Evolutionary conservation across 768 basidiomycete species (phyloP).

Genomic region (Rhodotorula graminis): DNA sequence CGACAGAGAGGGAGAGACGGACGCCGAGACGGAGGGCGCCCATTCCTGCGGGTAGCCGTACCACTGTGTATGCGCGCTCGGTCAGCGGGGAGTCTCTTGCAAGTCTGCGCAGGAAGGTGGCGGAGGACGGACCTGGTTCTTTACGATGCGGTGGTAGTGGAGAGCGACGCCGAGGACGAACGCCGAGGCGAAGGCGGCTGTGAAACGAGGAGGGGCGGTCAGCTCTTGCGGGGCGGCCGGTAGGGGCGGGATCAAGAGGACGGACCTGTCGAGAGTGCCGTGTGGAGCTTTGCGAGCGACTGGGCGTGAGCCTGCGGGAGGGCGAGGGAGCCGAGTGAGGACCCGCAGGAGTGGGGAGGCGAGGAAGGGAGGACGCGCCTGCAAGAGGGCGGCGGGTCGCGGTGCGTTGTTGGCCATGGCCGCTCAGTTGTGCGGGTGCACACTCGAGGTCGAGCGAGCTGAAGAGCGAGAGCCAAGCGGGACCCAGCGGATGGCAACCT

Average conservation of each 20-base stretch:
- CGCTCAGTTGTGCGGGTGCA: too few relatives aligned
- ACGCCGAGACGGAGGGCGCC: conserved; percentile 71
- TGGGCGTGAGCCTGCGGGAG: background rate
- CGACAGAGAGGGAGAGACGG: background rate
- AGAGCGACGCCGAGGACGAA: conserved; percentile 61
- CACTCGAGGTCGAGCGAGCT: too few relatives aligned
- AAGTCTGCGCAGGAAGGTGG: background rate
- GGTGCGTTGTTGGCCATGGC: too few relatives aligned
- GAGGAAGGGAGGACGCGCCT: background rate
- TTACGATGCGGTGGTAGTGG: conserved; percentile 80
- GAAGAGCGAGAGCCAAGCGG: too few relatives aligned
- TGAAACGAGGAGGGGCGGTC: background rate
- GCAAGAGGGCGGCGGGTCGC: background rate
- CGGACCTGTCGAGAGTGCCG: background rate
- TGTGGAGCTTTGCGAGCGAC: background rate
- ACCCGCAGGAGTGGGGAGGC: too few relatives aligned
- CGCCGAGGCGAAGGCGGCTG: conserved; percentile 48
- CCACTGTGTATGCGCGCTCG: conserved; percentile 4
- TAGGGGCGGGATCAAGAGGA: background rate
- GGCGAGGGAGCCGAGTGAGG: background rate
- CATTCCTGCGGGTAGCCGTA: conserved; percentile 77
- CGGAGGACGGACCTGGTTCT: conserved; percentile 60
- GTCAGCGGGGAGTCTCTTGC: too few relatives aligned
- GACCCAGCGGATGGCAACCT: too few relatives aligned
- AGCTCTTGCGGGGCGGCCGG: background rate